phyloP scores from a whole-genome alignment of 2,329 filamentous ascomycete species.

The Gnomoniopsis sp. region DNA sequence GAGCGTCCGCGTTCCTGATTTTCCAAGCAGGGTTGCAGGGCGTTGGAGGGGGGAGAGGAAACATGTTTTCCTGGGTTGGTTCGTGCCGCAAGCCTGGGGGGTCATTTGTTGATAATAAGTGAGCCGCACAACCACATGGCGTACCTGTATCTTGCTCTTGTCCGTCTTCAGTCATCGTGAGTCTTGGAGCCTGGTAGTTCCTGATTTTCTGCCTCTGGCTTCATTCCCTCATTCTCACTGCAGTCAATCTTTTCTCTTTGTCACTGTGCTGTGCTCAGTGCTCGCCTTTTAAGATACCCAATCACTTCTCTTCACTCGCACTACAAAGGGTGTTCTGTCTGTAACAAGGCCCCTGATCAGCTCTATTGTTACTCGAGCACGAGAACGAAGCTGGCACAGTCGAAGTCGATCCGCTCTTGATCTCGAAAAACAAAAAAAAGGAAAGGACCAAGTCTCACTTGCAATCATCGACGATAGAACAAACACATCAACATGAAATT shows the following conservation, averaged over 20 bases:
- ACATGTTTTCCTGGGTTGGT: background rate
- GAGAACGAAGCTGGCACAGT: no score
- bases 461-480: background rate
- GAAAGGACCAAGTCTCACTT: background rate
- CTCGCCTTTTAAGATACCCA: constrained; percentile 7
- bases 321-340: constrained; percentile 1
- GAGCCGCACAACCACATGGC: background rate
- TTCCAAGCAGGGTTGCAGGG: background rate
- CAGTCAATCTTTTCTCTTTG: background rate
- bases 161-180: background rate
- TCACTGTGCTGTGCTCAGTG: constrained; percentile 2
- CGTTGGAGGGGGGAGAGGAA: background rate
- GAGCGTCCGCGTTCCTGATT: background rate
- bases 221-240: background rate
- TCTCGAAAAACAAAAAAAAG: background rate
- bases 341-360: background rate
- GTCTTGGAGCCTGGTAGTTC: background rate
- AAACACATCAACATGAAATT: background rate
- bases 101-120: background rate
- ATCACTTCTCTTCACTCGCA: background rate
- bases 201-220: background rate
- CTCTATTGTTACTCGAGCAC: no score
- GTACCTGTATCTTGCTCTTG: background rate
- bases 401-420: no score
- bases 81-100: background rate